Evolutionary conservation across 176 grass and related monocot genomes (phyloP).

Genomic region (Oryza glaberrima): DNA sequence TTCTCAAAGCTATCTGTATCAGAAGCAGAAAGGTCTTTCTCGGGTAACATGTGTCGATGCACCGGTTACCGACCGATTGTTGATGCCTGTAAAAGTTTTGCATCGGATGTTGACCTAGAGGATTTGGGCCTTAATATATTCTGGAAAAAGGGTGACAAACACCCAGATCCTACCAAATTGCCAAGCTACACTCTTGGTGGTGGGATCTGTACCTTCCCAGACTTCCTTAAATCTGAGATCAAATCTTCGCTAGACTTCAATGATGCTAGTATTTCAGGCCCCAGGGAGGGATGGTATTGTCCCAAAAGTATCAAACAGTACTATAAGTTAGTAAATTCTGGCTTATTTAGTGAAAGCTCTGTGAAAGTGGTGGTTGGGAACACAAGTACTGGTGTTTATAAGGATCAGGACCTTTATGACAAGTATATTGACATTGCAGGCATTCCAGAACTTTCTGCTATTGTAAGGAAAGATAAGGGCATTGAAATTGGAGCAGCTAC

Average conservation of each 20-base stretch:
- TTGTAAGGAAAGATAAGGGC: conserved; percentile 40
- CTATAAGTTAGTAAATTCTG: conserved; percentile 49
- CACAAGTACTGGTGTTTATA: conserved; percentile 72
- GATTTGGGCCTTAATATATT: conserved; percentile 79
- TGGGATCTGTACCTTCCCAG: conserved; percentile 61
- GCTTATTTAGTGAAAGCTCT: conserved; percentile 24
- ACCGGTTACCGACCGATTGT: conserved; percentile 76
- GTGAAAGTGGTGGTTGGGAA: conserved; percentile 70
- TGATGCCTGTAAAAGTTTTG: conserved; percentile 88
- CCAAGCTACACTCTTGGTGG: conserved; percentile 55
- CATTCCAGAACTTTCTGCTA: conserved; percentile 62
- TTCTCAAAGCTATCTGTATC: conserved; percentile 69
- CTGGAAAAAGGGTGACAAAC: conserved; percentile 61
- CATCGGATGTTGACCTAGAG: conserved; percentile 35
- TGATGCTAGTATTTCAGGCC: background rate
- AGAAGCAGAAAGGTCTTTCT: conserved; percentile 52
- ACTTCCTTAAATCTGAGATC: conserved; percentile 63
- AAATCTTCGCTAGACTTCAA: conserved; percentile 33
- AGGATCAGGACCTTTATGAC: conserved; percentile 50
- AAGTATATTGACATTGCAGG: conserved; percentile 48
- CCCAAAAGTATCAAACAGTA: conserved; percentile 62
- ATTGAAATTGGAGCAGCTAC: conserved; percentile 68
- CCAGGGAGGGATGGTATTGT: conserved; percentile 50
- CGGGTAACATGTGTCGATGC: conserved; percentile 69
- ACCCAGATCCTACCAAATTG: conserved; percentile 44